Base-by-base conservation (phyloP, 352 stramenopile genomes). In the Phytophthora ramorum region DNA sequence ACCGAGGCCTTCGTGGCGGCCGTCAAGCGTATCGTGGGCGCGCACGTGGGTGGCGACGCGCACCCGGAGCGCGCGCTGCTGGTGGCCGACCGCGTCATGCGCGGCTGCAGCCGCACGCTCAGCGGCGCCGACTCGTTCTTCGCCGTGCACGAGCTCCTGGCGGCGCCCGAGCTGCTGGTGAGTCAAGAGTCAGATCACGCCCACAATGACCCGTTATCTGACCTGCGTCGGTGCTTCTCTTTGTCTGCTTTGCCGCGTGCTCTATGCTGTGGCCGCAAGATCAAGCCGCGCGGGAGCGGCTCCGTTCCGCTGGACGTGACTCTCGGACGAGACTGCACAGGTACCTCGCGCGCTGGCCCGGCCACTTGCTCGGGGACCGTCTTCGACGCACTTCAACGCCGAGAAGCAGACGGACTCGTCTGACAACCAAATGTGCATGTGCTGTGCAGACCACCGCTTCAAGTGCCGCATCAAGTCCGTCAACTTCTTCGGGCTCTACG, bases 81-180 rank as follows among this genome's bases (percentile, higher is more conserved):
- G 6, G 66, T 89, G 34, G 78, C 79, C 4, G 82, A 92, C 64
- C 78, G 82, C 17, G 67, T 93, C 63, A 87, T 91, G 79, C 76
- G 85, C 13, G 71, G 78, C 7, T 92, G 85, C 67, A 91, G 79
- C 50, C 85, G 85, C 37, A 93, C 83, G 20, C 81, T 92, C 43
- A 93, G 81, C 57, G 85, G 83, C 37, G 79, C 80, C 9, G 85
- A 92, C 69, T 91, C 83, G 57, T 91, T 89, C 64, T 93, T 91
- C 70, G 83, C 85, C 9, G 71, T 90, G 16, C 63, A 89, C 51
- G 81, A 93, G 57, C 78, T 92, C 26, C 88, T 93, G 59, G 70
- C 79, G 2, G 51, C 53, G 30, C 69, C 83, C 9, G 72, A 89
- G 13, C 64, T 91, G 22, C 71, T 93, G 55, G 82, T 90, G 54